Evolutionary conservation across 2,329 filamentous ascomycete species (phyloP), one percentile per base, ranked within the genome.

Genomic region (Chaetomium strumarium): DNA sequence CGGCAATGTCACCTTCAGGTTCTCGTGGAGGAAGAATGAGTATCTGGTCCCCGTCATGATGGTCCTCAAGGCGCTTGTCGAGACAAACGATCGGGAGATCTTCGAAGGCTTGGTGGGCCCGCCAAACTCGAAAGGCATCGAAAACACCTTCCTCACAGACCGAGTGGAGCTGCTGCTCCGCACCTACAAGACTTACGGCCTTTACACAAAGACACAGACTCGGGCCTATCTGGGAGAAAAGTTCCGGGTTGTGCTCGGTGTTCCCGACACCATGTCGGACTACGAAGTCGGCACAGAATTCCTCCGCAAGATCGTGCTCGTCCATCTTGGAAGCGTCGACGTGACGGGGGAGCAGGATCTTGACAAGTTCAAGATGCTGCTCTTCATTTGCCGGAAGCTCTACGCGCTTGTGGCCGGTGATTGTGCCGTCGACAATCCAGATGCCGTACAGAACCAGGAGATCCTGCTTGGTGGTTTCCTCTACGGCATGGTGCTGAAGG

Each of bases 21-120:
- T 99, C 71, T 96, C 92, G 7, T 99, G 92, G 92, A 81, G 91
- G 61, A 99, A 99, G 72, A 90, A 90, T 62, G 93, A 99, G 70
- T 99, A 90, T 65, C 81, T 99, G n/a, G 81, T 99, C 2, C 93
- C 93, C 1, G 88, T 90, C 56, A 85, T 96, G 79, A 97, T 99
- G 92, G 84, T 99, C 33, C 73, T 99, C 59, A 99, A 97, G 74
- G 92, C 93, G 1, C 75, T 99, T 46, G 81, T 93, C 2, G 92
- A 99, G 69, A 99, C 93, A 14, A 99, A 96, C 67, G 93, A 99
- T 66, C 83, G 90, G 52, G 91, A 96, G 66, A 93, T 99, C 41
- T 97, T 95, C 55, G 91, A 97, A 70, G 88, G 87, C n/a, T 73
- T 99, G 47, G 85, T 97, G 43, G 92, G 92, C 36, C 76, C 82